phyloP scores from a whole-genome alignment of 1,139 yeast genomes.

The Yamadazyma dendronema region DNA sequence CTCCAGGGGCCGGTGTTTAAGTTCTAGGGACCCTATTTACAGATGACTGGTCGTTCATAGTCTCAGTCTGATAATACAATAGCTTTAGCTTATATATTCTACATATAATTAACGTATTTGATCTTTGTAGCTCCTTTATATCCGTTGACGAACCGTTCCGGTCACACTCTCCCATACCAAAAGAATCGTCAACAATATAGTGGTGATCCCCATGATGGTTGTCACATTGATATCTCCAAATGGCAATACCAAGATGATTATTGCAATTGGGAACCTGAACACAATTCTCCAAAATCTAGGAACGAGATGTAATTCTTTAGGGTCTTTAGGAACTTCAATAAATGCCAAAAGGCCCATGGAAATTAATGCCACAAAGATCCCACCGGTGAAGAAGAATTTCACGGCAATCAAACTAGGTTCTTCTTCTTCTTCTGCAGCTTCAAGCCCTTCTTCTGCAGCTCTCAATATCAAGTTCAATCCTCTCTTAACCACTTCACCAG shows the following conservation, averaged over 20 bases:
- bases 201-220: constrained; percentile 41
- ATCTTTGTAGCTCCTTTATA: too few relatives aligned
- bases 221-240: constrained; percentile 47
- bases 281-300: constrained; percentile 39
- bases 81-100: background rate
- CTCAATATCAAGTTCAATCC: background rate
- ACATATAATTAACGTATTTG: background rate
- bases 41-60: too few relatives aligned
- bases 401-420: constrained; percentile 34
- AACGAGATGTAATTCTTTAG: constrained; percentile 25
- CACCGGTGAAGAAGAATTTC: constrained; percentile 50
- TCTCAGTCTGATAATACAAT: too few relatives aligned
- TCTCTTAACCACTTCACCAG: background rate
- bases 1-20: constrained; percentile 75
- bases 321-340: constrained; percentile 39
- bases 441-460: constrained; percentile 1
- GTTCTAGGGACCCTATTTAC: too few relatives aligned
- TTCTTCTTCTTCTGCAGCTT: constrained; percentile 20
- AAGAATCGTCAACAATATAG: constrained; percentile 30
- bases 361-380: constrained; percentile 40
- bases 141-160: constrained; percentile 14
- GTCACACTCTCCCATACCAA: constrained; percentile 36
- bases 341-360: constrained; percentile 36
- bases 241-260: constrained; percentile 40
- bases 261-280: constrained; percentile 39